Conservation (phyloP, 176 grass and related monocot species). For the Oryza punctata region DNA sequence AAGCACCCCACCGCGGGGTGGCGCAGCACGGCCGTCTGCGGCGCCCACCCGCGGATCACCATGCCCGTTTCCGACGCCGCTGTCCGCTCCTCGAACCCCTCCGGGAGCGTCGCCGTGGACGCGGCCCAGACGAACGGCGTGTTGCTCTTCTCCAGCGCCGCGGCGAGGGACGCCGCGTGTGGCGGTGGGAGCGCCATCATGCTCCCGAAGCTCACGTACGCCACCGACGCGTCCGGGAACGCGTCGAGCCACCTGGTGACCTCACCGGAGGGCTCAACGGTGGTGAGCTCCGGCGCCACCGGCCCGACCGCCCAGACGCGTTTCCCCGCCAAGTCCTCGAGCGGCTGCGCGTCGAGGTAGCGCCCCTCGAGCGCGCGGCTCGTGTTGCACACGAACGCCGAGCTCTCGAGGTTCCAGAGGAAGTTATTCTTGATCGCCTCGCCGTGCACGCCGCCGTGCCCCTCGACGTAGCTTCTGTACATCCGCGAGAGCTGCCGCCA, state of each 20-base stretch:
- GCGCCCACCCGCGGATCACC: conserved; percentile 24
- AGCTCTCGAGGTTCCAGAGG: conserved; percentile 43
- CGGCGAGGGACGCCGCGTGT: conserved; percentile 36
- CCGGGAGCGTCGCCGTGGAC: conserved; percentile 14
- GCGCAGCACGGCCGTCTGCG: background rate
- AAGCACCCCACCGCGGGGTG: conserved; percentile 54
- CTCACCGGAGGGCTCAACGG: background rate
- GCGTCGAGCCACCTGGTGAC: conserved; percentile 47
- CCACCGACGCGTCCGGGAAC: conserved; percentile 39
- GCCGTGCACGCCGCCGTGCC: background rate
- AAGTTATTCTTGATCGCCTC: conserved; percentile 54
- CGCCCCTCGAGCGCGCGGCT: conserved; percentile 34
- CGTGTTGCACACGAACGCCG: conserved; percentile 46
- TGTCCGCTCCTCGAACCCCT: conserved; percentile 41
- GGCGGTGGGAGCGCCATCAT: conserved; percentile 4
- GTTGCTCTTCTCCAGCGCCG: conserved; percentile 31
- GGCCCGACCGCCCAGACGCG: conserved; percentile 44
- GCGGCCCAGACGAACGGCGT: conserved; percentile 49
- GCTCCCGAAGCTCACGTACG: conserved; percentile 54
- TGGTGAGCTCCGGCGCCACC: background rate
- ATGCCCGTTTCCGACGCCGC: conserved; percentile 17
- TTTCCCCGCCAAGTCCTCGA: conserved; percentile 33
- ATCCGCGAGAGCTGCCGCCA: conserved; percentile 51
- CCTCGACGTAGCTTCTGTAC: conserved; percentile 48
- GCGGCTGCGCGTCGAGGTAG: conserved; percentile 37